Evolutionary conservation across 345 rosid genomes (phyloP).

Genomic region (Durio zibethinus): DNA sequence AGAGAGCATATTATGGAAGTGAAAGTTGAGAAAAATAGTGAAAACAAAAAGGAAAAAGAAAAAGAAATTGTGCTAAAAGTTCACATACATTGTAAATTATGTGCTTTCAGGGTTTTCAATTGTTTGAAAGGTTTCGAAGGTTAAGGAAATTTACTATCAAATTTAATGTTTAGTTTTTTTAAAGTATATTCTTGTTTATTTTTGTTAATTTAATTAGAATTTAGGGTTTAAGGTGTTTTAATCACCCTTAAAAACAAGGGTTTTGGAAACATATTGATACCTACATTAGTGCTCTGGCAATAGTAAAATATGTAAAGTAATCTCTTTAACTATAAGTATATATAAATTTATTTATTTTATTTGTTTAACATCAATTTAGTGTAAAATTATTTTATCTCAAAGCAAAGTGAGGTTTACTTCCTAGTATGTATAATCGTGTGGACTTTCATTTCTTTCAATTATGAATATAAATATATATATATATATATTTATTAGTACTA

Average conservation of each 20-base stretch:
- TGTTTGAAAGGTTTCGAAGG: conserved; percentile 58
- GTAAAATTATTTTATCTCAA: too few relatives aligned
- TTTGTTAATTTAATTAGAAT: conserved; percentile 24
- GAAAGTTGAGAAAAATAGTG: not conserved
- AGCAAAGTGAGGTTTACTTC: too few relatives aligned
- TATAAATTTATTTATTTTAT: too few relatives aligned
- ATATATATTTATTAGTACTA: too few relatives aligned
- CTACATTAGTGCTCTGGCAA: too few relatives aligned
- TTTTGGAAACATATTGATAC: too few relatives aligned
- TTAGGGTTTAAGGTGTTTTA: too few relatives aligned
- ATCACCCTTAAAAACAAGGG: too few relatives aligned
- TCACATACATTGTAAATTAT: conserved; percentile 67
- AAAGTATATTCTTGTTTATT: not conserved
- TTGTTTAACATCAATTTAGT: too few relatives aligned
- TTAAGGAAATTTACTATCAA: conserved; percentile 6
- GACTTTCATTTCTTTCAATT: not conserved
- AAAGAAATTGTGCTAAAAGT: conserved; percentile 45
- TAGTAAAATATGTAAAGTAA: too few relatives aligned
- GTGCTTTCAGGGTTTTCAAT: conserved; percentile 43
- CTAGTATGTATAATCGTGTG: not conserved
- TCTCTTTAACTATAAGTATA: too few relatives aligned
- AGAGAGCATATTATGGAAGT: not conserved
- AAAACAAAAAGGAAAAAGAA: not conserved
- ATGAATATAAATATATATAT: not conserved
- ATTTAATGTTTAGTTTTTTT: not conserved